Evolutionary conservation across 345 rosid genomes (phyloP).

Genomic region (Melaleuca quinquenervia): DNA sequence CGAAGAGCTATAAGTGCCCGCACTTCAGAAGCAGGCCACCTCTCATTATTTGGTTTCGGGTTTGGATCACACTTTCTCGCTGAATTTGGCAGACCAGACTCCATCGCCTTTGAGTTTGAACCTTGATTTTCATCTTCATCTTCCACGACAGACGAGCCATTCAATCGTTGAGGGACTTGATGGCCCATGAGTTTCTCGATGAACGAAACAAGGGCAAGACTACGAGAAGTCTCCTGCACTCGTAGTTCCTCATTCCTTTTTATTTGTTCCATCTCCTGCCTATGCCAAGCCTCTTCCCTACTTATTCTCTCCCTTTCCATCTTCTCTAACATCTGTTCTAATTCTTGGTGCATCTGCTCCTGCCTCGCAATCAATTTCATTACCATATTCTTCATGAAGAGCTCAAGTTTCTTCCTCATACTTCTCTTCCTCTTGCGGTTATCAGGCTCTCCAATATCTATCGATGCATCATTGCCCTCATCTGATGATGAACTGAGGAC

Average conservation of each 20-base stretch:
- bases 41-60: slow-evolving; percentile 18
- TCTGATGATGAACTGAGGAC: slow-evolving; percentile 38
- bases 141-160: slow-evolving; percentile 1
- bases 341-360: slow-evolving; percentile 61
- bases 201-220: slow-evolving; percentile 47
- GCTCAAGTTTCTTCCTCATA: slow-evolving; percentile 25
- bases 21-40: slow-evolving; percentile 76
- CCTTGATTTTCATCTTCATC: background rate
- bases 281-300: slow-evolving; percentile 81
- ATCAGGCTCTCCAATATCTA: slow-evolving; percentile 4
- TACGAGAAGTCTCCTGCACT: slow-evolving; percentile 43
- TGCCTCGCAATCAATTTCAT: slow-evolving; percentile 59
- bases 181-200: slow-evolving; percentile 40
- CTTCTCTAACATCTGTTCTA: slow-evolving; percentile 57
- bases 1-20: slow-evolving; percentile 52
- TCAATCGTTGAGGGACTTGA: slow-evolving; percentile 14
- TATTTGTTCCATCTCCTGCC: slow-evolving; percentile 47
- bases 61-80: background rate
- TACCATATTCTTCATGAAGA: slow-evolving; percentile 41
- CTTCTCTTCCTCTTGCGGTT: slow-evolving; percentile 48
- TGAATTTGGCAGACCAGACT: background rate
- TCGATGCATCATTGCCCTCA: slow-evolving; percentile 16
- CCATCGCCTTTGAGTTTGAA: background rate
- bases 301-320: slow-evolving; percentile 49
- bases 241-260: slow-evolving; percentile 46